Evolutionary conservation across 441 rosid species (phyloP).

Genomic region (Pelargonium citronellum): DNA sequence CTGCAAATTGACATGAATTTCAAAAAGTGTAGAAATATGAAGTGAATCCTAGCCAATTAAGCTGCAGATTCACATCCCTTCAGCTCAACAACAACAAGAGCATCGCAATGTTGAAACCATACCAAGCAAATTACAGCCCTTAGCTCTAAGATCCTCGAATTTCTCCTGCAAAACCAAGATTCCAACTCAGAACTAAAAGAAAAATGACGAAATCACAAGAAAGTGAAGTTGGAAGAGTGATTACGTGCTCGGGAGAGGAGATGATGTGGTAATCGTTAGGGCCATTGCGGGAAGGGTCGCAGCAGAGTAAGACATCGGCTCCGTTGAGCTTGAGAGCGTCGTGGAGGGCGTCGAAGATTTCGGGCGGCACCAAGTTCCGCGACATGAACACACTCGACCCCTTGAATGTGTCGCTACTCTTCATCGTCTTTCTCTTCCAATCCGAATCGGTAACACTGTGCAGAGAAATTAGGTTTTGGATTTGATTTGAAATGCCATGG

Average conservation of each 20-base stretch:
- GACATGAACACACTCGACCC: slow-evolving; percentile 81
- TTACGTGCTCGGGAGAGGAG: slow-evolving; percentile 69
- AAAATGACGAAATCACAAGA: not conserved
- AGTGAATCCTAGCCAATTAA: not conserved
- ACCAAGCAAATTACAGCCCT: slow-evolving; percentile 87
- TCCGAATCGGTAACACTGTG: not conserved
- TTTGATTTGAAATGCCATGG: not conserved
- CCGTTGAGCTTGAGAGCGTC: slow-evolving; percentile 83
- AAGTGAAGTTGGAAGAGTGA: not conserved
- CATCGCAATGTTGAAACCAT: slow-evolving; percentile 5
- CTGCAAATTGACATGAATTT: not conserved
- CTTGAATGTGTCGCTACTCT: slow-evolving; percentile 58
- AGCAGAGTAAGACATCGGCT: slow-evolving; percentile 80
- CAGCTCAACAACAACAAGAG: no score
- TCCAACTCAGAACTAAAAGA: not conserved
- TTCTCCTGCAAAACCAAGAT: slow-evolving; percentile 61
- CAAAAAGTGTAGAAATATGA: not conserved
- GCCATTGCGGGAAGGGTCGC: slow-evolving; percentile 81
- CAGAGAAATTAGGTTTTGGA: slow-evolving; percentile 7
- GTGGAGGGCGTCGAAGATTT: slow-evolving; percentile 73
- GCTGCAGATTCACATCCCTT: not conserved
- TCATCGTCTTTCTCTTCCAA: slow-evolving; percentile 25
- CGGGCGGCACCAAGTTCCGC: slow-evolving; percentile 81
- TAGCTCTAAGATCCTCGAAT: slow-evolving; percentile 73
- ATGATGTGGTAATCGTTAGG: slow-evolving; percentile 76